Percentiles rank a stretch among this genome's conserved stretches.
phyloP scores from a whole-genome alignment of 345 rosid genomes.

The Reutealis trisperma region DNA sequence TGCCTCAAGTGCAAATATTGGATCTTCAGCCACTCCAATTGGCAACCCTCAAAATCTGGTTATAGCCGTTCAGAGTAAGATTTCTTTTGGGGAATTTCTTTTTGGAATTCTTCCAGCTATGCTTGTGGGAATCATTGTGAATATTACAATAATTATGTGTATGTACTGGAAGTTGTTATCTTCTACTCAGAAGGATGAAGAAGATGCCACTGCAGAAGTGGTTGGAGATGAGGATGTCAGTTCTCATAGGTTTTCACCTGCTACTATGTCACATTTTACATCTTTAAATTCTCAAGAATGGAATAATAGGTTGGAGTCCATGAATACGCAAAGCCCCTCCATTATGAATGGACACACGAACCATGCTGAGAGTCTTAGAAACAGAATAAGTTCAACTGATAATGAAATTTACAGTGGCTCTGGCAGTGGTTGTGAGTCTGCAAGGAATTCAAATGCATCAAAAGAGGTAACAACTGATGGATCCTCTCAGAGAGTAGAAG shows the following conservation, averaged over 20 bases:
- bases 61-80: conserved; percentile 68
- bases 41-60: conserved; percentile 91
- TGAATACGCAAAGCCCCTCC: conserved; percentile 27
- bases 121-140: conserved; percentile 60
- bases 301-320: conserved; percentile 41
- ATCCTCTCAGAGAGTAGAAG: conserved; percentile 25
- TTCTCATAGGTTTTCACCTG: conserved; percentile 71
- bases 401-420: conserved; percentile 38
- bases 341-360: conserved; percentile 6
- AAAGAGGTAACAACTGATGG: conserved; percentile 35
- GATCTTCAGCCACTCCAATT: conserved; percentile 84
- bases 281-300: conserved; percentile 48
- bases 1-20: conserved; percentile 85
- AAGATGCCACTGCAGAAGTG: conserved; percentile 38
- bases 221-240: conserved; percentile 53
- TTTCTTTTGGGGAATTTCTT: conserved; percentile 62
- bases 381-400: conserved; percentile 39
- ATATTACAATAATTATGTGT: conserved; percentile 53
- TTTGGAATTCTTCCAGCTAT: conserved; percentile 65
- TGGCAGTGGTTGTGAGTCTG: conserved; percentile 24
- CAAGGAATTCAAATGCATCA: conserved; percentile 45
- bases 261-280: conserved; percentile 56
- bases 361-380: conserved; percentile 46
- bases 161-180: conserved; percentile 74
- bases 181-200: conserved; percentile 53